Evolutionary conservation across 441 rosid species (phyloP).

Genomic region (Mallotus repandus): DNA sequence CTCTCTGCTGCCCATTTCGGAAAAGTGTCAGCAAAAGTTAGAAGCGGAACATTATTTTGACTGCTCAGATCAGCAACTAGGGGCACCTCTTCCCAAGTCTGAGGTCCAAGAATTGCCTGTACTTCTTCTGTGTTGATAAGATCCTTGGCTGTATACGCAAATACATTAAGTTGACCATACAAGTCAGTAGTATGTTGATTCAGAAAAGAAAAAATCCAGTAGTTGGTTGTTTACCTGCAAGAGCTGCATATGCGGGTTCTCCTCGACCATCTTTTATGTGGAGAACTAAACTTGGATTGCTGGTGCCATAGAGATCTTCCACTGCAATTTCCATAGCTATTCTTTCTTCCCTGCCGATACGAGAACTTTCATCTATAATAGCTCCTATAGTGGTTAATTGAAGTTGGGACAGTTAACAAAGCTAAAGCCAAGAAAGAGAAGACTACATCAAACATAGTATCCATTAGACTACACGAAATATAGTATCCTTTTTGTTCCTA

Average conservation of each 20-base stretch:
- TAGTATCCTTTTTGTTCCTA: not conserved
- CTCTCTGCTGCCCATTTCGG: slow-evolving; percentile 30
- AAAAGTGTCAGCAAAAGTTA: slow-evolving; percentile 23
- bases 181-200: not conserved
- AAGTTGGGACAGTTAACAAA: not conserved
- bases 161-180: not conserved
- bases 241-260: slow-evolving; percentile 21
- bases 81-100: slow-evolving; percentile 32
- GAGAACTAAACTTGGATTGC: slow-evolving; percentile 6
- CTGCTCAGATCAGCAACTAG: slow-evolving; percentile 20
- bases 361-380: slow-evolving; percentile 23
- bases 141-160: slow-evolving; percentile 21
- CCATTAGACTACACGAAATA: not conserved
- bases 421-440: not conserved
- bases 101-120: slow-evolving; percentile 31
- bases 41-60: slow-evolving; percentile 24
- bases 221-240: slow-evolving; percentile 15
- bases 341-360: slow-evolving; percentile 31
- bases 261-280: not conserved
- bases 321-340: slow-evolving; percentile 33
- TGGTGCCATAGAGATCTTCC: slow-evolving; percentile 18
- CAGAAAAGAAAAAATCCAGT: not conserved
- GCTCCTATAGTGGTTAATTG: slow-evolving; percentile 21
- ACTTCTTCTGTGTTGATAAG: slow-evolving; percentile 14
- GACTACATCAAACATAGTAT: not conserved